Conservation (phyloP, 164 flowering plant species). For the Piper betle region DNA sequence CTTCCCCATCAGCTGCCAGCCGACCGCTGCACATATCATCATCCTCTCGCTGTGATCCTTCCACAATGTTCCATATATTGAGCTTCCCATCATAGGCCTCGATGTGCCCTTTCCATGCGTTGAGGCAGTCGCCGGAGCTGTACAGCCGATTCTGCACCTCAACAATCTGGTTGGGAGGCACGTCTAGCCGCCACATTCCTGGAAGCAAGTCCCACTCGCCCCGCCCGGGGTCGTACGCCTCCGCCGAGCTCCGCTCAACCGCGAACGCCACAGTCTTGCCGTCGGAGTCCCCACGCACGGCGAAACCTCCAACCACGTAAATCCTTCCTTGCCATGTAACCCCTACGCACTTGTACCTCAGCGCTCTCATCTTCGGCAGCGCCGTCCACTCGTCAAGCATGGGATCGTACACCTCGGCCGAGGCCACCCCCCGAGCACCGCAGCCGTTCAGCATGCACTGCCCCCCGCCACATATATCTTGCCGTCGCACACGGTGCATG, state of each 20-base stretch:
- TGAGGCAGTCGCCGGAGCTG: conserved; percentile 56
- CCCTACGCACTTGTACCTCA: conserved; percentile 48
- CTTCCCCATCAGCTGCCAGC: neutral
- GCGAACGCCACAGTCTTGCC: conserved; percentile 6
- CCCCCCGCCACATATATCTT: conserved; percentile 61
- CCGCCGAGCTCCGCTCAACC: conserved; percentile 41
- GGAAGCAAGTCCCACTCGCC: conserved; percentile 31
- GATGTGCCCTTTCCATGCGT: conserved; percentile 56
- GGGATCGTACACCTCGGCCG: conserved; percentile 41
- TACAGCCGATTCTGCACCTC: conserved; percentile 29
- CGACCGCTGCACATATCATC: neutral
- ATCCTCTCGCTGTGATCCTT: conserved; percentile 22
- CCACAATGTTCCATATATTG: conserved; percentile 46
- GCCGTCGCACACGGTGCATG: conserved; percentile 28
- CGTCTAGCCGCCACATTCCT: conserved; percentile 52
- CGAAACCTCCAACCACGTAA: conserved; percentile 50
- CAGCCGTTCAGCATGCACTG: conserved; percentile 15
- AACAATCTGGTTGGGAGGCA: conserved; percentile 58
- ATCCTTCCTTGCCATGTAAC: conserved; percentile 50
- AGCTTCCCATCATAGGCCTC: conserved; percentile 38
- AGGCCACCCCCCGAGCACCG: conserved; percentile 26
- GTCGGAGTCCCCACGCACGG: conserved; percentile 18
- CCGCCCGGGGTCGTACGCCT: conserved; percentile 25
- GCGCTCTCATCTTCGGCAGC: conserved; percentile 30
- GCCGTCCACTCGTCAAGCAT: conserved; percentile 22